A percentile compares a stretch with the other conserved stretches of the same genome.
Conservation (phyloP, 176 grass and related monocot genomes). For the Ensete glaucum region DNA sequence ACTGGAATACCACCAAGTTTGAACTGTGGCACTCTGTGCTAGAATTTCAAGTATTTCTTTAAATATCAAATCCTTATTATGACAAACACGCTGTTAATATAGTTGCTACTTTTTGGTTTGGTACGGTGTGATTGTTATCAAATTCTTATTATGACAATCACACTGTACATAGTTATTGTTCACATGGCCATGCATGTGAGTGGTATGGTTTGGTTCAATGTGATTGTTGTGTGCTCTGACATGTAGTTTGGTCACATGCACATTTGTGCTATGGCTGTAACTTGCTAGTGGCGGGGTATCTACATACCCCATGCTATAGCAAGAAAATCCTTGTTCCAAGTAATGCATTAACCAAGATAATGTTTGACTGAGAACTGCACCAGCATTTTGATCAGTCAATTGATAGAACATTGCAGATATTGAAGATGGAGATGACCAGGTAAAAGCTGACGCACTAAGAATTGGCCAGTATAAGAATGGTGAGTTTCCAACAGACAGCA, state of each 20-base stretch:
- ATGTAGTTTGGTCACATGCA: too few species aligned
- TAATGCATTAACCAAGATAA: too few species aligned
- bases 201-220: too few species aligned
- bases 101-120: neutral
- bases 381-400: constrained; percentile 1
- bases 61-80: neutral
- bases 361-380: too few species aligned
- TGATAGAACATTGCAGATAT: constrained; percentile 58
- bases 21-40: neutral
- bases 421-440: constrained; percentile 87
- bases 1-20: neutral
- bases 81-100: neutral
- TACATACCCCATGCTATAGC: too few species aligned
- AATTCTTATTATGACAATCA: neutral
- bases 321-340: too few species aligned
- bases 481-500: constrained; percentile 62
- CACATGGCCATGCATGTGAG: too few species aligned
- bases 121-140: too few species aligned
- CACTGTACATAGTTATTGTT: neutral
- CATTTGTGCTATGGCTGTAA: too few species aligned
- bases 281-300: too few species aligned
- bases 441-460: constrained; percentile 69
- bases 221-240: too few species aligned
- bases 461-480: constrained; percentile 89
- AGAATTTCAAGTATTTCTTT: neutral